Evolutionary conservation across 352 stramenopile genomes (phyloP).

Genomic region (Phytophthora hibernalis): DNA sequence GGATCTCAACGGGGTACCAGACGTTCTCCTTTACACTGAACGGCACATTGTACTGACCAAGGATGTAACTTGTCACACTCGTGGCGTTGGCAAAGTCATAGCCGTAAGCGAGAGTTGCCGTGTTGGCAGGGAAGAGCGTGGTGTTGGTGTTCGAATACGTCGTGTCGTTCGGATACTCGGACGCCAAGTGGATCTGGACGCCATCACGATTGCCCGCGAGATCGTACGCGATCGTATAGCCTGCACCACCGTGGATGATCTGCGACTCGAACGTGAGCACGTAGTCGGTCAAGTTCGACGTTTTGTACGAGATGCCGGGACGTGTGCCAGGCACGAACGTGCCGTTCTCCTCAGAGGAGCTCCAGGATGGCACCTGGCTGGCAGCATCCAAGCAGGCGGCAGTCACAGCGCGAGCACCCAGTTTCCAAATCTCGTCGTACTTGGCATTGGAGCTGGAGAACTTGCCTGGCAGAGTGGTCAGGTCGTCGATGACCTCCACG

Average conservation of each 20-base stretch:
- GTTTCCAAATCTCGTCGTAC: constrained; percentile 44
- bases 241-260: constrained; percentile 32
- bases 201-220: constrained; percentile 39
- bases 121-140: constrained; percentile 41
- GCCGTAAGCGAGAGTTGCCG: constrained; percentile 33
- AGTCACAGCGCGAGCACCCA: constrained; percentile 35
- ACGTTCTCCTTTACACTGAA: constrained; percentile 80
- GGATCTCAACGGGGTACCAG: constrained; percentile 72
- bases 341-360: constrained; percentile 35
- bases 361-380: constrained; percentile 39
- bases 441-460: constrained; percentile 43
- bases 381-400: constrained; percentile 35
- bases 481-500: constrained; percentile 36
- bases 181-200: constrained; percentile 44
- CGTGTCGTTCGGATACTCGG: constrained; percentile 38
- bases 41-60: constrained; percentile 49
- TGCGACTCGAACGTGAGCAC: constrained; percentile 39
- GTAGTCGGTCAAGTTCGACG: constrained; percentile 45
- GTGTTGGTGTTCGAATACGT: constrained; percentile 41
- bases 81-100: constrained; percentile 44
- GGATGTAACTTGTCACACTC: constrained; percentile 38
- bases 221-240: constrained; percentile 38
- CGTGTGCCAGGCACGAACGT: constrained; percentile 39
- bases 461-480: constrained; percentile 31
- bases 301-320: constrained; percentile 35